Conservation (phyloP, 345 rosid genomes). For the Microcos paniculata region DNA sequence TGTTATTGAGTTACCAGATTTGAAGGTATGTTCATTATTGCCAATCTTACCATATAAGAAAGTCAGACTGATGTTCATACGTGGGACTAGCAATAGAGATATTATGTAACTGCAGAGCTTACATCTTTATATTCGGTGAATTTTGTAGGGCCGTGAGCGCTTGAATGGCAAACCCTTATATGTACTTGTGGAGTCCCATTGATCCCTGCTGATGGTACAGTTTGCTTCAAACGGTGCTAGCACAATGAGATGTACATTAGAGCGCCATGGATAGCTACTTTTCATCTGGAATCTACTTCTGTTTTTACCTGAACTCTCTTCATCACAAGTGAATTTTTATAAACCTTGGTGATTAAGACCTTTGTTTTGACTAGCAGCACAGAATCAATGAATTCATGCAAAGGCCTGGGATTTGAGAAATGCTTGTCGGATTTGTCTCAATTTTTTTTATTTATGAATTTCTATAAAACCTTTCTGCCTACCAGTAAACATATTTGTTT, state of each 20-base stretch:
- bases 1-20: slow-evolving; percentile 81
- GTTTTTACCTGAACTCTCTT: neutral
- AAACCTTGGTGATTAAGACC: slow-evolving; percentile 17
- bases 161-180: slow-evolving; percentile 57
- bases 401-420: slow-evolving; percentile 15
- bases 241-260: slow-evolving; percentile 23
- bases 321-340: slow-evolving; percentile 17
- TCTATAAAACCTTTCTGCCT: neutral
- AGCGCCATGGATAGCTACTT: slow-evolving; percentile 18
- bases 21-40: slow-evolving; percentile 50
- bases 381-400: slow-evolving; percentile 22
- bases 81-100: neutral
- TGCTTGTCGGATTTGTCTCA: slow-evolving; percentile 3
- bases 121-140: neutral
- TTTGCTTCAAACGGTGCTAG: neutral
- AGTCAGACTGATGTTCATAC: neutral
- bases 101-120: neutral
- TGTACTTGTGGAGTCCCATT: slow-evolving; percentile 65
- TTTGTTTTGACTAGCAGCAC: slow-evolving; percentile 10
- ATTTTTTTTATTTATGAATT: neutral
- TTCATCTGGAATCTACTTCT: slow-evolving; percentile 3
- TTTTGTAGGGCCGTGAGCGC: slow-evolving; percentile 61
- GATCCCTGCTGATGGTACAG: slow-evolving; percentile 11
- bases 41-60: too few species aligned
- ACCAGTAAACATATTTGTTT: neutral